A percentile compares a stretch with the other conserved stretches of the same genome.
Evolutionary conservation across 23 red algal genomes (phyloP).

Genomic region (Chondrus crispus): DNA sequence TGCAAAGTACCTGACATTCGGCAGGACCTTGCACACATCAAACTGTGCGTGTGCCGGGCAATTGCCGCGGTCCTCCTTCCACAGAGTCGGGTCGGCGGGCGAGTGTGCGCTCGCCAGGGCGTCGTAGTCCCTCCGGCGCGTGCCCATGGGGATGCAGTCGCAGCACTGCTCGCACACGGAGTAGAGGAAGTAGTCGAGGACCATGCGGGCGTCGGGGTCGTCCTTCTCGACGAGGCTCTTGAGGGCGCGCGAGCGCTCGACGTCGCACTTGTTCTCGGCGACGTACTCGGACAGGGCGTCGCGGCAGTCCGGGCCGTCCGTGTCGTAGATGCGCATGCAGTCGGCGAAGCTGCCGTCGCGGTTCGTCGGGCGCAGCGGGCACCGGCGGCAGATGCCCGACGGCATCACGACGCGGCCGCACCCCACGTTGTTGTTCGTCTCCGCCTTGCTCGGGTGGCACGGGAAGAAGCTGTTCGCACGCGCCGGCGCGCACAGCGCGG

Average conservation of each 20-base stretch:
- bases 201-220: not conserved
- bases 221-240: not conserved
- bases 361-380: conserved; percentile 15
- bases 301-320: not conserved
- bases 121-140: not conserved
- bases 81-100: conserved; percentile 27
- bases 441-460: conserved; percentile 42
- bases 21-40: conserved; percentile 48
- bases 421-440: conserved; percentile 15
- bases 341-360: conserved; percentile 15
- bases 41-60: conserved; percentile 54
- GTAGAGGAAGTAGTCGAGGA: conserved; percentile 55
- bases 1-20: conserved; percentile 13
- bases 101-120: not conserved
- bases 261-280: conserved; percentile 26
- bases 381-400: conserved; percentile 26
- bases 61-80: conserved; percentile 44
- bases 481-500: not conserved
- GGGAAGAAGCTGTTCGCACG: conserved; percentile 34
- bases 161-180: conserved; percentile 64
- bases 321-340: conserved; percentile 37
- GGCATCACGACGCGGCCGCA: conserved; percentile 28
- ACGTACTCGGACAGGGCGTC: conserved; percentile 30
- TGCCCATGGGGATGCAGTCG: conserved; percentile 62
- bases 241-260: not conserved